Evolutionary conservation across 2,329 filamentous ascomycete species (phyloP).

Genomic region (Aspergillus terreus): DNA sequence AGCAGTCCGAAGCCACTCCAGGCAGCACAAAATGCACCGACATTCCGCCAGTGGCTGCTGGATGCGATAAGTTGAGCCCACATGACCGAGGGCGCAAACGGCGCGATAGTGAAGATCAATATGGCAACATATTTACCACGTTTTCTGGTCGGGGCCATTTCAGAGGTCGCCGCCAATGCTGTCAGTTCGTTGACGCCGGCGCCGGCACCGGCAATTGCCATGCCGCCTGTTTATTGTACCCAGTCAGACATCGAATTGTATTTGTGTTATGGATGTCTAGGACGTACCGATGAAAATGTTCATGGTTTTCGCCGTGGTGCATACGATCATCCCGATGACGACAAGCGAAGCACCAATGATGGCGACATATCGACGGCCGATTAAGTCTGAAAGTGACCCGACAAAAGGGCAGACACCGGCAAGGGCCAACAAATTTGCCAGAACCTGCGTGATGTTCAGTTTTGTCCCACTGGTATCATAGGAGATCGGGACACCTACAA

Average conservation of each 20-base stretch:
- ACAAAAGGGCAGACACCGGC: conserved; percentile 62
- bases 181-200: conserved; percentile 67
- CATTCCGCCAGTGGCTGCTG: conserved; percentile 44
- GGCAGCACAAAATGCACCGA: conserved; percentile 39
- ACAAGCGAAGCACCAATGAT: conserved; percentile 53
- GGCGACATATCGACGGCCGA: conserved; percentile 60
- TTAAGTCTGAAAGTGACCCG: conserved; percentile 61
- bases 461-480: neutral
- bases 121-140: conserved; percentile 61
- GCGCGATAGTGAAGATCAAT: conserved; percentile 59
- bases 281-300: conserved; percentile 57
- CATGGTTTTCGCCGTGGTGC: conserved; percentile 56
- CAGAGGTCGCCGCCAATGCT: conserved; percentile 63
- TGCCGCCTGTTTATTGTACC: conserved; percentile 39
- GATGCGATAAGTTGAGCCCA: conserved; percentile 56
- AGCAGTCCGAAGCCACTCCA: conserved; percentile 43
- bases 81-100: conserved; percentile 60
- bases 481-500: conserved; percentile 32
- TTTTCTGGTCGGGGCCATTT: conserved; percentile 63
- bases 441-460: conserved; percentile 28
- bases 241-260: neutral
- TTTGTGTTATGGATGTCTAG: neutral
- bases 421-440: conserved; percentile 52
- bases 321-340: conserved; percentile 58
- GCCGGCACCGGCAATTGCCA: conserved; percentile 60